These are phyloP conservation scores for Glomus cerebriforme DNA, from an alignment of 192 early-diverging fungal species.

Conservation along the genomic window DNA sequence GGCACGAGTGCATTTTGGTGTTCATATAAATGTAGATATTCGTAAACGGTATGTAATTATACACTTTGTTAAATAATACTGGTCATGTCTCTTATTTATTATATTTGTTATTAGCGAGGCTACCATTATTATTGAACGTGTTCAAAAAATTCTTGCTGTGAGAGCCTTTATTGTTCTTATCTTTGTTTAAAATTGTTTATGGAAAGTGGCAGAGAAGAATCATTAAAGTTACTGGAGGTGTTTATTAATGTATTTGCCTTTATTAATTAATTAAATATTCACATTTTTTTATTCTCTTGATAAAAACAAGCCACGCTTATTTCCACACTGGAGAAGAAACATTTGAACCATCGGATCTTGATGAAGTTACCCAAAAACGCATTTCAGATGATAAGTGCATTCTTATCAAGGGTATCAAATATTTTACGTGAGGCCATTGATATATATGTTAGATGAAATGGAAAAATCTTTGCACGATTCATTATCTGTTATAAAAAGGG, in stretches of 20 bases:
- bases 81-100: neutral
- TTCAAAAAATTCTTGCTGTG: constrained; percentile 90
- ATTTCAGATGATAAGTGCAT: constrained; percentile 99
- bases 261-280: neutral
- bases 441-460: constrained; percentile 99
- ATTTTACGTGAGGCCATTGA: constrained; percentile 99
- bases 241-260: neutral
- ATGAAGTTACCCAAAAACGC: constrained; percentile 95
- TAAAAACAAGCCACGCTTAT: constrained; percentile 88
- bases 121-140: constrained; percentile 94
- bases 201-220: constrained; percentile 96
- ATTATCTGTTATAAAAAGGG: constrained; percentile 94
- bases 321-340: constrained; percentile 98
- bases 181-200: constrained; percentile 98
- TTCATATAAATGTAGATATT: constrained; percentile 97
- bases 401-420: constrained; percentile 91
- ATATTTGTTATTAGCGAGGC: constrained; percentile 70
- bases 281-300: neutral
- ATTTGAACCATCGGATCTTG: constrained; percentile 85
- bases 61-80: neutral
- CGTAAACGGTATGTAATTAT: constrained; percentile 63
- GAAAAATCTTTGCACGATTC: constrained; percentile 95
- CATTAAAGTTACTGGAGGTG: constrained; percentile 94
- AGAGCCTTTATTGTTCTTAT: constrained; percentile 96
- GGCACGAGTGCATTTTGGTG: constrained; percentile 96